These are phyloP conservation scores for Pisolithus orientalis DNA, from an alignment of 768 basidiomycete species.

Conservation along the genomic window DNA sequence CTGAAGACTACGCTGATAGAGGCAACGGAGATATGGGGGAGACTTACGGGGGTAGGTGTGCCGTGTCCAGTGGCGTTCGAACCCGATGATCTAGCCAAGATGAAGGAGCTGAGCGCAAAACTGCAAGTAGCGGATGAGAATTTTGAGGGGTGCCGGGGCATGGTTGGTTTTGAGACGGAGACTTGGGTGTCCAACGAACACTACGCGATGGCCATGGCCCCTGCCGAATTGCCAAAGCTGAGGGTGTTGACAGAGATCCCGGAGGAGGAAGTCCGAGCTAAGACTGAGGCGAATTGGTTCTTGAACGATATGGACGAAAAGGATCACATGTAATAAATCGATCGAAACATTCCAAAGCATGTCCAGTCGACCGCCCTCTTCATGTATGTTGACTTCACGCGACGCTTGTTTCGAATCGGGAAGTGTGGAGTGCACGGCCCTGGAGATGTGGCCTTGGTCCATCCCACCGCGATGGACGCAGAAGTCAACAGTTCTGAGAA, in stretches of 20 bases:
- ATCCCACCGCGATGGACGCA: constrained; percentile 50
- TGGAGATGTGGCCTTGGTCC: constrained; percentile 78
- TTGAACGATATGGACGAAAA: constrained; percentile 44
- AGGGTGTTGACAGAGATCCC: constrained; percentile 19
- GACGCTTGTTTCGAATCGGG: too few species aligned
- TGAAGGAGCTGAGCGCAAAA: constrained; percentile 30
- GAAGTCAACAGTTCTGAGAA: constrained; percentile 69
- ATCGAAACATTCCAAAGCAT: background rate
- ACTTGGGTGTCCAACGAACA: constrained; percentile 37
- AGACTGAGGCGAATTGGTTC: constrained; percentile 36
- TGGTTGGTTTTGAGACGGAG: constrained; percentile 33
- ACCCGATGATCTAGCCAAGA: constrained; percentile 37
- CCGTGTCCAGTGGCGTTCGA: constrained; percentile 45
- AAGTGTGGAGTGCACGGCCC: constrained; percentile 53
- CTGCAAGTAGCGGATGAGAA: constrained; percentile 26
- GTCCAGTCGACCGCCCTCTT: too few species aligned
- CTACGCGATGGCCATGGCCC: constrained; percentile 35
- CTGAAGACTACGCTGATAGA: constrained; percentile 43
- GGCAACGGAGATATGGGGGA: constrained; percentile 37
- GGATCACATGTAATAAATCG: constrained; percentile 33
- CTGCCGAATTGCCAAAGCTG: constrained; percentile 30
- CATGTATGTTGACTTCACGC: too few species aligned
- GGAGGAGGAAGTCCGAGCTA: constrained; percentile 31
- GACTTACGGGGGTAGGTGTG: constrained; percentile 30
- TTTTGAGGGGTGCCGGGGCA: constrained; percentile 21